Evolutionary conservation across 495 filamentous ascomycete species (phyloP).

Genomic region (Podospora didyma): DNA sequence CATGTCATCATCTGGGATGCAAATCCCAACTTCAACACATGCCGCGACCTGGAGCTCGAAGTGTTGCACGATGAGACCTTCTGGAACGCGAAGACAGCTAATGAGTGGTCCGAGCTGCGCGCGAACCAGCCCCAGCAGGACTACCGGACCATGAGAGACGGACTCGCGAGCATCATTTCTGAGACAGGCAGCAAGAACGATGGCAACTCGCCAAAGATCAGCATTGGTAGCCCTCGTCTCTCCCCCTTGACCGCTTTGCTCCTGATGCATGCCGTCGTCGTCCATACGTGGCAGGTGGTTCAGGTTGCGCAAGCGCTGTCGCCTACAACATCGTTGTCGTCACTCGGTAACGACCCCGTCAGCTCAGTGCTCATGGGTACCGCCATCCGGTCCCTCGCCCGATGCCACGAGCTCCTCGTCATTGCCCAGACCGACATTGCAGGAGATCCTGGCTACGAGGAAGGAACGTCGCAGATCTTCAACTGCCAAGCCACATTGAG

Average conservation of each 20-base stretch:
- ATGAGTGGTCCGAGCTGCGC: not conserved
- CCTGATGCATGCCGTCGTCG: not conserved
- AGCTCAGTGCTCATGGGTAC: not conserved
- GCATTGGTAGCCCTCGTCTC: not conserved
- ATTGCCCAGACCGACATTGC: not conserved
- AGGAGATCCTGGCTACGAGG: not conserved
- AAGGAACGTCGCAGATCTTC: constrained; percentile 1
- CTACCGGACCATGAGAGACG: not conserved
- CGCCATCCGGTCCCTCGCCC: not conserved
- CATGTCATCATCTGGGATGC: not conserved
- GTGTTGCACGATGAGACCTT: not conserved
- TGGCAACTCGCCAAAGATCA: no score
- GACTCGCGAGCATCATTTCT: constrained; percentile 1
- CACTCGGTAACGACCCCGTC: not conserved
- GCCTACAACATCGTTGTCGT: not conserved
- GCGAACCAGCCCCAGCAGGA: constrained; percentile 1
- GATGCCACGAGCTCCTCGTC: not conserved
- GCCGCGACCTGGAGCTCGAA: not conserved
- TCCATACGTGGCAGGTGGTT: not conserved
- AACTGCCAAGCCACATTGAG: not conserved
- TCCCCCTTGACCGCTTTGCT: not conserved
- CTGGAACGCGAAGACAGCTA: not conserved
- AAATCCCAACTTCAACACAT: not conserved
- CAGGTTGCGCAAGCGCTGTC: not conserved
- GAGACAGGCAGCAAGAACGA: no score